A percentile compares a stretch with the other conserved stretches of the same genome.
These are phyloP conservation scores for Phlyctochytrium bullatum DNA, from an alignment of 192 early-diverging fungal genomes.

Conservation along the genomic window DNA sequence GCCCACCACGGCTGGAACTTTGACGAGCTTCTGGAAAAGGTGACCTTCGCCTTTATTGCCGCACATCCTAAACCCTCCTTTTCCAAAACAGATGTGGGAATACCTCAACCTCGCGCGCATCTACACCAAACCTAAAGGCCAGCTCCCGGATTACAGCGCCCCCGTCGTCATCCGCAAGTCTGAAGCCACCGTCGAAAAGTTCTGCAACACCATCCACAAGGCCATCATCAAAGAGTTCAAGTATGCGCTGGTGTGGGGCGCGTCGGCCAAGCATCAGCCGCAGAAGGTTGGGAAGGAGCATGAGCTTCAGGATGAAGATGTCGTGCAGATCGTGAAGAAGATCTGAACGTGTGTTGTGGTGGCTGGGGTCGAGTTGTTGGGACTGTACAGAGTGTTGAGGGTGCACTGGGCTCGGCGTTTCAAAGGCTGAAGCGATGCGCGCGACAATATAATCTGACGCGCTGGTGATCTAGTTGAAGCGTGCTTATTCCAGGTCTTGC, in stretches of 20 bases:
- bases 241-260: slow-evolving; percentile 93
- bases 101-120: slow-evolving; percentile 80
- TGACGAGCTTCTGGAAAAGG: slow-evolving; percentile 86
- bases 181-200: slow-evolving; percentile 74
- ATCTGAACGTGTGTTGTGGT: slow-evolving; percentile 12
- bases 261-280: slow-evolving; percentile 92
- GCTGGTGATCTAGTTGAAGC: too few species aligned
- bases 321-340: slow-evolving; percentile 72
- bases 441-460: too few species aligned
- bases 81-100: slow-evolving; percentile 48
- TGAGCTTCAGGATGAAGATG: slow-evolving; percentile 89
- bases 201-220: slow-evolving; percentile 97
- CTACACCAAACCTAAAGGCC: slow-evolving; percentile 83
- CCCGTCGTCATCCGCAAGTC: slow-evolving; percentile 86
- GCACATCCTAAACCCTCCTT: background rate
- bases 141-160: slow-evolving; percentile 89
- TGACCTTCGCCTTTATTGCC: background rate
- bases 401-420: too few species aligned
- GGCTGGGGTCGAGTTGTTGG: too few species aligned
- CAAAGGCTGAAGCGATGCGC: too few species aligned
- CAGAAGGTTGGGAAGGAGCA: slow-evolving; percentile 98
- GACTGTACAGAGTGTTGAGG: too few species aligned
- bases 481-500: too few species aligned
- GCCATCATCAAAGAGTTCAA: slow-evolving; percentile 89
- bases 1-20: slow-evolving; percentile 84